Evolutionary conservation across 2,329 filamentous ascomycete genomes (phyloP).

Genomic region (Fusarium sp.): DNA sequence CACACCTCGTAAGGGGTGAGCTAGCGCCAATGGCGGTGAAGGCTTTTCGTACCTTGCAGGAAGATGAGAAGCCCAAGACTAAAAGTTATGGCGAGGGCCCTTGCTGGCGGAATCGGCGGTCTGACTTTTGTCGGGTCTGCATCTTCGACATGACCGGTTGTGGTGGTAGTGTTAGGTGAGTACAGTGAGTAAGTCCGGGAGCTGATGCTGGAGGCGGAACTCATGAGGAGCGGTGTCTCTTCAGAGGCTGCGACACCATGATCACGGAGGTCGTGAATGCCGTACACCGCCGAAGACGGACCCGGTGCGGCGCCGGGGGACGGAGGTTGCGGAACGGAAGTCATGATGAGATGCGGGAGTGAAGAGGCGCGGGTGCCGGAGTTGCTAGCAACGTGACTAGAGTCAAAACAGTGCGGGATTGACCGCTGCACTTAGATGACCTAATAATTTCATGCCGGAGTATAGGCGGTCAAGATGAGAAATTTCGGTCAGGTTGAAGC

Average conservation of each 20-base stretch:
- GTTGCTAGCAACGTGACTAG: neutral
- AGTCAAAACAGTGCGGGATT: neutral
- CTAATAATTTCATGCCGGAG: neutral
- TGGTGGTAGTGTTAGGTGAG: constrained; percentile 4
- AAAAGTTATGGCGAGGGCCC: constrained; percentile 59
- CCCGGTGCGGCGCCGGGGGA: constrained; percentile 10
- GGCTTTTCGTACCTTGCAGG: constrained; percentile 39
- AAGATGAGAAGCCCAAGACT: constrained; percentile 46
- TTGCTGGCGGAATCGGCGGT: constrained; percentile 43
- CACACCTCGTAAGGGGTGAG: neutral
- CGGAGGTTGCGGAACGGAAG: neutral
- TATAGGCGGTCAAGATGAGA: neutral
- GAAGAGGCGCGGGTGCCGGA: neutral
- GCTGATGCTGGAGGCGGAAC: constrained; percentile 10
- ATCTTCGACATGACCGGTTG: constrained; percentile 13
- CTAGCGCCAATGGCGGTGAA: neutral
- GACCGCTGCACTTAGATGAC: neutral
- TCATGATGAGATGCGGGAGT: constrained; percentile 14
- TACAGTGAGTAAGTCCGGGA: neutral
- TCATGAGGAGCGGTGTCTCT: constrained; percentile 38
- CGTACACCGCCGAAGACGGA: constrained; percentile 6
- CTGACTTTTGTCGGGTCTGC: constrained; percentile 8
- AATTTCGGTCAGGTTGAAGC: neutral
- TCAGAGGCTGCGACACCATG: constrained; percentile 20
- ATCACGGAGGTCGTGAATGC: neutral